Evolutionary conservation across 1,139 yeast species (phyloP), one percentile per base, ranked within the genome.

Genomic region (Oligophagozyma castellii): DNA sequence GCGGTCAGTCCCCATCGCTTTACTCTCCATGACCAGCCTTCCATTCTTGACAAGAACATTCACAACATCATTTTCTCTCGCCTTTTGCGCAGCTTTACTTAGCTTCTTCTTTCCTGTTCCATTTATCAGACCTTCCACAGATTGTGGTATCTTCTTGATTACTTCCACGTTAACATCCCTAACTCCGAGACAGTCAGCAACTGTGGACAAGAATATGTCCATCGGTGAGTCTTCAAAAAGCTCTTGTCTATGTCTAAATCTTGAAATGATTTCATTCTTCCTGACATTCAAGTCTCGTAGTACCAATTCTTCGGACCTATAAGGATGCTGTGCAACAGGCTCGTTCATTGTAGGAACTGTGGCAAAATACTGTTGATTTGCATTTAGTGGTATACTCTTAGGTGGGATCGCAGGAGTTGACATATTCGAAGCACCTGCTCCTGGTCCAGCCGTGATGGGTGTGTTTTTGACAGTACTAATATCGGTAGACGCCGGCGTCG

Each of bases 211-310:
- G 27, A 52, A 53, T 29, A 51, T 27, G 29, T 53, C 58, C 5
- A 44, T 30, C 14, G 53, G 43, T 5, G 56, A 52, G 7, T 37
- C 32, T 19, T 38, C 37, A 27, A 47, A 48, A 6, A 50, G 32
- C 25, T 51, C 52, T 36, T 51, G 54, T 30, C 56, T 46, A 29
- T 51, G 55, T 24, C 51, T 51, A 24, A 39, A 48, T 25, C 56
- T 40, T 4, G 53, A 44, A 12, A 48, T 38, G 12, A 53, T 38
- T 29, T 53, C 56, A 5, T 41, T 39, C 24, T 51, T 52, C 27
- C 44, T 42, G 12, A 40, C 33, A 22, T 46, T 42, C 35, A 48
- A 30, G 15, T 46, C 38, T 19, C 39, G 44, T 29, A 52, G 33
- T 12, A 32, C 35, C 3, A 39, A 42, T 29, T 49, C 56, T 26